Base-by-base conservation (phyloP, 495 filamentous ascomycete genomes). In the Astrocystis sublimbata region DNA sequence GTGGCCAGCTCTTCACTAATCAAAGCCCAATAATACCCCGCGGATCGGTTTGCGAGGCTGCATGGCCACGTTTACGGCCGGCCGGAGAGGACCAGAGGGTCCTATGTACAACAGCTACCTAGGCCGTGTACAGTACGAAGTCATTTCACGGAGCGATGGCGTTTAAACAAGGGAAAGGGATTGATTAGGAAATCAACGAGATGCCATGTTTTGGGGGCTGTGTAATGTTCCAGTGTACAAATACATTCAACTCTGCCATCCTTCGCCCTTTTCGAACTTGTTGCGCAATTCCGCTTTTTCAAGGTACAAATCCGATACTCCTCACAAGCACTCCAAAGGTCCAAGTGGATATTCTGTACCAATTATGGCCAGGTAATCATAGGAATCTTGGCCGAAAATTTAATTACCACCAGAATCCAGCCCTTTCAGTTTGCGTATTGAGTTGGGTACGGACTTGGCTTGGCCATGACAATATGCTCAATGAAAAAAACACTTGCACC, bases 131-230 rank as follows among this genome's bases (percentile, higher is more conserved):
- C 59, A 68, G 23, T 60, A 70, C 45, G 41, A 38, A 19, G 62
- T 60, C 70, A 72, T 72, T 60, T 63, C 41, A 70, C 43, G 64
- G 68, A 70, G 70, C 70, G 65, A 70, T 45, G 70, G 70, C 68
- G 70, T 72, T 72, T 47, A 33, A 15, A 57, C 28, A 1, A 33
- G 61, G 63, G 50, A 33, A 66, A 47, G 30, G 23, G 59, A 49
- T 47, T 67, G 50, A 47, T 43, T 62, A 35, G 13, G 19, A 60
- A 65, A 54, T 60, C 61, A 46, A 63, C 60, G 51, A 63, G 60
- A 31, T 10, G 38, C 36, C 50, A 54, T 43, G 15, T 23, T 54
- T 15, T 47, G 15, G 23, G 53, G 46, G 26, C 49, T 46, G 19
- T 61, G 31, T 46, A 45, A 41, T 10, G 43, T 21, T 52, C 31